Conservation (phyloP, 495 filamentous ascomycete species). For the Xanthoparmelia taractica region DNA sequence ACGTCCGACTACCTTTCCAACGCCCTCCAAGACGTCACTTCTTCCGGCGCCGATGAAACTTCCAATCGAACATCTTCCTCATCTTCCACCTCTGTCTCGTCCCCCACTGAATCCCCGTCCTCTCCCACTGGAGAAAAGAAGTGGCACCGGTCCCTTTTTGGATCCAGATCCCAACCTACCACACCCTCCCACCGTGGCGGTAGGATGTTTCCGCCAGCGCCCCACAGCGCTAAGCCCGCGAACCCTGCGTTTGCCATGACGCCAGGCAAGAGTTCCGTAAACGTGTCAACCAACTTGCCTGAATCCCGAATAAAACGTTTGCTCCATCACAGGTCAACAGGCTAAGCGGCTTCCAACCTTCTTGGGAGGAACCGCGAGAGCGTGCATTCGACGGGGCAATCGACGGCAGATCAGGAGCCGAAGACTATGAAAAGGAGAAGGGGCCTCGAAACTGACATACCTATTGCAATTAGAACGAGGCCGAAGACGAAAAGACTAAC, state of each 20-base stretch:
- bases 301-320: constrained; percentile 23
- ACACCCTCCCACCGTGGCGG: constrained; percentile 14
- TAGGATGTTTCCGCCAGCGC: constrained; percentile 2
- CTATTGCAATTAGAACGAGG: constrained; percentile 9
- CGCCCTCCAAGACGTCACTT: constrained; percentile 18
- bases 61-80: constrained; percentile 25
- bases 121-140: constrained; percentile 12
- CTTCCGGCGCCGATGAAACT: constrained; percentile 24
- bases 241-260: constrained; percentile 21
- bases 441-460: constrained; percentile 21
- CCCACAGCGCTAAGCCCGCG: constrained; percentile 14
- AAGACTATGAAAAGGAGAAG: constrained; percentile 13
- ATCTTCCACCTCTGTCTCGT: constrained; percentile 24
- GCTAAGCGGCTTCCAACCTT: background rate
- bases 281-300: constrained; percentile 1
- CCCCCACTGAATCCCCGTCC: constrained; percentile 18
- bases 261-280: constrained; percentile 14
- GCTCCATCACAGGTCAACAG: constrained; percentile 16
- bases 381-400: background rate
- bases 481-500: constrained; percentile 9
- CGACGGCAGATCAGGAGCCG: background rate
- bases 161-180: constrained; percentile 22
- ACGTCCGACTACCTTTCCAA: constrained; percentile 1
- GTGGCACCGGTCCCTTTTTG: constrained; percentile 17
- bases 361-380: background rate